phyloP scores from a whole-genome alignment of 495 filamentous ascomycete genomes.

The Penicillium lividum region DNA sequence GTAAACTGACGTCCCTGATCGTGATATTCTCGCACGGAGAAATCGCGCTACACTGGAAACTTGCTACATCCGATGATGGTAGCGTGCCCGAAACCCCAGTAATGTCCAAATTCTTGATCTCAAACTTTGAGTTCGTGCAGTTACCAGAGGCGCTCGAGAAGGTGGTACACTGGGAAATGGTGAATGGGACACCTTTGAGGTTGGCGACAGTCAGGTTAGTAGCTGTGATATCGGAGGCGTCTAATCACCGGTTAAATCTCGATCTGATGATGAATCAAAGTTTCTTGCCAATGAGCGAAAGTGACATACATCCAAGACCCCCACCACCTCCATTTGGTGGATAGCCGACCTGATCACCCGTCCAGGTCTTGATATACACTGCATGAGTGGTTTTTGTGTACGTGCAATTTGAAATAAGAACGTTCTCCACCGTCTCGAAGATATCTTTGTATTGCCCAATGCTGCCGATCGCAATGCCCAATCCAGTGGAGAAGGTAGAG shows the following conservation, averaged over 20 bases:
- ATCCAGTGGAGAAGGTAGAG: constrained; percentile 30
- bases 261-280: too few relatives aligned
- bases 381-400: constrained; percentile 42
- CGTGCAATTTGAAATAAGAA: constrained; percentile 33
- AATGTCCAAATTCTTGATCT: constrained; percentile 22
- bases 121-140: constrained; percentile 42
- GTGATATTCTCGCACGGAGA: not conserved
- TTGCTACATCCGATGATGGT: not conserved
- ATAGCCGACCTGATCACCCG: constrained; percentile 43
- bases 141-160: constrained; percentile 38
- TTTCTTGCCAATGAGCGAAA: too few relatives aligned
- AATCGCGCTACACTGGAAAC: not conserved
- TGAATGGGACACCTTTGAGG: constrained; percentile 31
- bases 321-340: constrained; percentile 52
- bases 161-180: constrained; percentile 43
- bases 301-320: constrained; percentile 43
- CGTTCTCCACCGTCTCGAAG: constrained; percentile 42
- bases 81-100: not conserved
- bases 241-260: not conserved
- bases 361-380: constrained; percentile 49
- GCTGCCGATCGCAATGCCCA: constrained; percentile 44
- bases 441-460: constrained; percentile 45
- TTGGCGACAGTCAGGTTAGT: not conserved
- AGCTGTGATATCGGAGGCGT: not conserved
- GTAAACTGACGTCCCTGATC: not conserved